Evolutionary conservation across 805 yeast genomes (phyloP).

Genomic region (Metschnikowia hibisci): DNA sequence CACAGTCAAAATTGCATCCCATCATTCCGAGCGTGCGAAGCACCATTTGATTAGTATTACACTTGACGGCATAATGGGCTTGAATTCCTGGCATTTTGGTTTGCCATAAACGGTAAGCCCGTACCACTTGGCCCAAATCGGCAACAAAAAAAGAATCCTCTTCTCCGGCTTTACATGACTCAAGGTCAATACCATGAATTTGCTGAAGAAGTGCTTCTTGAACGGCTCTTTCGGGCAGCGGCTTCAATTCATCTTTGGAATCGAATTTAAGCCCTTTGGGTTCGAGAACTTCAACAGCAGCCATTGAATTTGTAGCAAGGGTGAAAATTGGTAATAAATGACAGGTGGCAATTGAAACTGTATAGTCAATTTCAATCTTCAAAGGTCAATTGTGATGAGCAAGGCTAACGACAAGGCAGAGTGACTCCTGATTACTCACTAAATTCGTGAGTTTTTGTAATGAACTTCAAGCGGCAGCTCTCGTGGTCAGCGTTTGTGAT

Average conservation of each 20-base stretch:
- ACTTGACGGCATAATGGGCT: constrained; percentile 94
- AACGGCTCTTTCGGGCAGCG: constrained; percentile 21
- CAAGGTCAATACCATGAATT: constrained; percentile 46
- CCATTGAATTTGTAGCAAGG: neutral
- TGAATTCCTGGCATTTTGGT: constrained; percentile 62
- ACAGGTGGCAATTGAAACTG: no score
- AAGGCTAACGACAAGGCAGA: neutral
- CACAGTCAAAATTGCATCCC: constrained; percentile 89
- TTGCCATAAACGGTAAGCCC: constrained; percentile 63
- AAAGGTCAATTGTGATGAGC: no score
- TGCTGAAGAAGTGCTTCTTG: constrained; percentile 38
- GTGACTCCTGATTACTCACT: constrained; percentile 26
- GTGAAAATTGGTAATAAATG: neutral
- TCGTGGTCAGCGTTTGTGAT: constrained; percentile 26
- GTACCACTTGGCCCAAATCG: constrained; percentile 69
- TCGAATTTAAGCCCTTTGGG: neutral
- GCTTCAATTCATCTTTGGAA: neutral
- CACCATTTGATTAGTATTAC: constrained; percentile 71
- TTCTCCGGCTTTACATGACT: constrained; percentile 64
- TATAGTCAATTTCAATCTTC: no score
- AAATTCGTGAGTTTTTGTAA: constrained; percentile 29
- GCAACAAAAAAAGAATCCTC: constrained; percentile 88
- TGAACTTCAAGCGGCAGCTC: constrained; percentile 51
- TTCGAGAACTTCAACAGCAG: neutral
- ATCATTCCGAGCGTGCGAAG: constrained; percentile 51